Evolutionary conservation across 2,329 filamentous ascomycete genomes (phyloP), one percentile per base, ranked within the genome.

Genomic region (Xylaria sp.): DNA sequence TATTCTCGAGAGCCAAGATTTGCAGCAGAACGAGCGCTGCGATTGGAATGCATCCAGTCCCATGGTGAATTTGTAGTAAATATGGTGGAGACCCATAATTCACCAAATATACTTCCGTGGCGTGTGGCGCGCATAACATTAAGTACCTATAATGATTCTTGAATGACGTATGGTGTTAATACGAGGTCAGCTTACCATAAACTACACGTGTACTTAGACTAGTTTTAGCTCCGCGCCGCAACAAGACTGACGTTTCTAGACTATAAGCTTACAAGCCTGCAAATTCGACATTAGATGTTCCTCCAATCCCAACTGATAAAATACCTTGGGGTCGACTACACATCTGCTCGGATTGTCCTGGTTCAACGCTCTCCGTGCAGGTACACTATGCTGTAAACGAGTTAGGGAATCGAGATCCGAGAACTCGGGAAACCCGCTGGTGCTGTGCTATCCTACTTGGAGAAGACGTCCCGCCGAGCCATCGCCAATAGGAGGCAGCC

Each of bases 401-500:
- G 41, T 47, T 33, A 35, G 54, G 21, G 44, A 31, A 29, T 27
- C 27, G 38, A 43, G 31, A 33, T 52, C 31, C 44, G 10, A 19
- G 38, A 46, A 49, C 47, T 29, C 41, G 52, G 29, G 44, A 46
- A 21, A 40, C 9, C 35, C 25, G 27, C 17, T 35, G 19, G 40
- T 11, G 17, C 27, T 27, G 58, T n/a, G 35, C 40, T 19, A 51
- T 47, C 33, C 27, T 10, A 13, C 58, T 51, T 47, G 35, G 44
- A 35, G 44, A 48, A 33, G 21, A 41, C 48, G 47, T 48, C 37
- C 47, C 47, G 48, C 59, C 19, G n/a, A 41, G n/a, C 41, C 53
- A 41, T 53, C 41, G 54, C 53, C 29, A 53, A 61, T 61, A 6
- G 38, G 53, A 13, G 33, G 31, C 37, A 61, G 53, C 40, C 25